These are phyloP conservation scores for Leccinum angustisporum DNA, from an alignment of 1,284 basidiomycete genomes.

Conservation along the genomic window DNA sequence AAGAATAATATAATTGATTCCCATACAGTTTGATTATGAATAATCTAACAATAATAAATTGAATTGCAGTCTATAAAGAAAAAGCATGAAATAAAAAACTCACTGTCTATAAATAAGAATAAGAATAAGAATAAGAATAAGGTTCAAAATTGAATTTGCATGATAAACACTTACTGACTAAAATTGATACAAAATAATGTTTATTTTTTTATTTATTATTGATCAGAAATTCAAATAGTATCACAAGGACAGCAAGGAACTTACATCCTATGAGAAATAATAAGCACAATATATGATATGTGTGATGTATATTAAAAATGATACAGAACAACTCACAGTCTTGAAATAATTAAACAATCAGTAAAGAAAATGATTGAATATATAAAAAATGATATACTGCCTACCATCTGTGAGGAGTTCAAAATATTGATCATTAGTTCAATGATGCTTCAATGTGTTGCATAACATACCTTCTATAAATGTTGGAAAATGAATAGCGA, in stretches of 20 bases:
- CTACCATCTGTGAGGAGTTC: too few relatives aligned
- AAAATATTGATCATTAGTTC: too few relatives aligned
- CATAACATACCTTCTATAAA: too few relatives aligned
- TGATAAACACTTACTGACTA: background rate
- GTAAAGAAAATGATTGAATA: too few relatives aligned
- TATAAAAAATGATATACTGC: too few relatives aligned
- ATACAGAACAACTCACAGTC: too few relatives aligned
- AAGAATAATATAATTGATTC: background rate
- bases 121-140: background rate
- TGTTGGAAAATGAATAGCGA: too few relatives aligned
- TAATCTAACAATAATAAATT: background rate
- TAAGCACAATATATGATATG: fast-evolving
- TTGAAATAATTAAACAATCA: too few relatives aligned
- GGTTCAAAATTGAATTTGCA: background rate
- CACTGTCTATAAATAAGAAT: background rate
- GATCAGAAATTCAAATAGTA: background rate
- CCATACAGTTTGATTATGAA: background rate
- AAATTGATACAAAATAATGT: background rate
- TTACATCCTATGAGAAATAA: background rate
- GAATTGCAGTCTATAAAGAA: background rate
- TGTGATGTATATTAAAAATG: too few relatives aligned
- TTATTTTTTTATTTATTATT: background rate
- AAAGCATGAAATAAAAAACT: background rate
- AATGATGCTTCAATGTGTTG: too few relatives aligned
- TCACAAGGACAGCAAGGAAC: background rate